Conservation (phyloP, 2,329 filamentous ascomycete genomes). For the Talaromyces albobiverticillius region DNA sequence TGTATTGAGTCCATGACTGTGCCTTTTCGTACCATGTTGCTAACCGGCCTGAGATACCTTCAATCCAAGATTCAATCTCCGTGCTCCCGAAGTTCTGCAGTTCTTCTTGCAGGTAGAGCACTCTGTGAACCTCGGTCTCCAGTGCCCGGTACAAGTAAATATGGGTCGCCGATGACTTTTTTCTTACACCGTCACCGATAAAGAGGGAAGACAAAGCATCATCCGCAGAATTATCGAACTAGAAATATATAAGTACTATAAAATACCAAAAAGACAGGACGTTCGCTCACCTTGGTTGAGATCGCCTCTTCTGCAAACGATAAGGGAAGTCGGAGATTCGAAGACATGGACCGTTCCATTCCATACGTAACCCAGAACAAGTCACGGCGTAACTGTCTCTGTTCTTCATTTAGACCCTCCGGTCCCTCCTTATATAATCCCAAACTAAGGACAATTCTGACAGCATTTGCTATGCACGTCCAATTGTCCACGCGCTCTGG, state of each 20-base stretch:
- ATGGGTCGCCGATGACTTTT: slow-evolving; percentile 15
- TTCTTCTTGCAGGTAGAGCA: slow-evolving; percentile 16
- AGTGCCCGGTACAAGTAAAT: slow-evolving; percentile 16
- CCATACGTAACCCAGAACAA: slow-evolving; percentile 7
- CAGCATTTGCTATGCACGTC: slow-evolving; percentile 8
- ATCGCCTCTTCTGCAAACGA: slow-evolving; percentile 3
- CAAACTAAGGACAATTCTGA: slow-evolving; percentile 2
- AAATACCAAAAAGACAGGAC: neutral
- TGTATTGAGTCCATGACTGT: slow-evolving; percentile 13
- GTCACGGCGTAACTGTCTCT: neutral
- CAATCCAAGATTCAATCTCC: slow-evolving; percentile 10
- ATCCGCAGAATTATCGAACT: neutral
- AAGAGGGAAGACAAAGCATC: too few relatives aligned
- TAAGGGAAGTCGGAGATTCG: neutral
- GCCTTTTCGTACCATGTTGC: slow-evolving; percentile 15
- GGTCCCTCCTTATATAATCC: neutral
- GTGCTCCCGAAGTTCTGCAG: neutral
- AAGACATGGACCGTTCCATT: slow-evolving; percentile 6
- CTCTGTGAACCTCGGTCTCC: slow-evolving; percentile 17
- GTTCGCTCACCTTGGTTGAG: neutral
- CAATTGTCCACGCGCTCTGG: slow-evolving; percentile 3
- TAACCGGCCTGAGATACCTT: slow-evolving; percentile 12
- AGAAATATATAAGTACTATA: neutral
- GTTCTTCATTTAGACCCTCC: neutral
- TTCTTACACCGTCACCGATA: slow-evolving; percentile 1